Evolutionary conservation across 768 basidiomycete species (phyloP).

Genomic region (Mycena vulgaris): DNA sequence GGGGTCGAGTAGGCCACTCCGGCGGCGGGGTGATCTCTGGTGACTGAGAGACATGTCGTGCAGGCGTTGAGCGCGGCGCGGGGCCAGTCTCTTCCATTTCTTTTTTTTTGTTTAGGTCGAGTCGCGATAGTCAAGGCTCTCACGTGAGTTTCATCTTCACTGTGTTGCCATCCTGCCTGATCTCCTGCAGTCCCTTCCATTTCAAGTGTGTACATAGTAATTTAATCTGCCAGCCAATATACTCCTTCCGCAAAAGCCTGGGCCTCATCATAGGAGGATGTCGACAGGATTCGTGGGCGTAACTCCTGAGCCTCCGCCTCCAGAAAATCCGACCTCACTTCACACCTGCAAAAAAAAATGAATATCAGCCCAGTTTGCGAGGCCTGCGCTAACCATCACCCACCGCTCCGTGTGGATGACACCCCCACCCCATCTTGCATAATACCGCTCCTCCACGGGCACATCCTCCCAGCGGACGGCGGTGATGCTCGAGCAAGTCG

Average conservation of each 20-base stretch:
- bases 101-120: too few relatives aligned
- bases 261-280: neutral
- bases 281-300: neutral
- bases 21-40: too few relatives aligned
- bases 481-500: neutral
- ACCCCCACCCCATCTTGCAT: neutral
- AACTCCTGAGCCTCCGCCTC: neutral
- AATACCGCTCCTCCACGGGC: neutral
- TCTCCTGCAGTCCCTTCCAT: too few relatives aligned
- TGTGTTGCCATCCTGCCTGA: neutral
- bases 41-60: too few relatives aligned
- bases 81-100: too few relatives aligned
- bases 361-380: too few relatives aligned
- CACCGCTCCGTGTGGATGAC: neutral
- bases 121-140: too few relatives aligned
- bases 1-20: too few relatives aligned
- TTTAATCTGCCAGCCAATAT: neutral
- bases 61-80: too few relatives aligned
- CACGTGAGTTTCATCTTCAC: neutral
- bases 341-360: neutral
- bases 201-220: neutral
- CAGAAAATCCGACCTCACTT: neutral
- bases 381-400: too few relatives aligned
- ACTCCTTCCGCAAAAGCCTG: slow-evolving; percentile 1
- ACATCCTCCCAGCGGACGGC: neutral